phyloP scores from a whole-genome alignment of 192 early-diverging fungal species.

The Radiomyces spectabilis region DNA sequence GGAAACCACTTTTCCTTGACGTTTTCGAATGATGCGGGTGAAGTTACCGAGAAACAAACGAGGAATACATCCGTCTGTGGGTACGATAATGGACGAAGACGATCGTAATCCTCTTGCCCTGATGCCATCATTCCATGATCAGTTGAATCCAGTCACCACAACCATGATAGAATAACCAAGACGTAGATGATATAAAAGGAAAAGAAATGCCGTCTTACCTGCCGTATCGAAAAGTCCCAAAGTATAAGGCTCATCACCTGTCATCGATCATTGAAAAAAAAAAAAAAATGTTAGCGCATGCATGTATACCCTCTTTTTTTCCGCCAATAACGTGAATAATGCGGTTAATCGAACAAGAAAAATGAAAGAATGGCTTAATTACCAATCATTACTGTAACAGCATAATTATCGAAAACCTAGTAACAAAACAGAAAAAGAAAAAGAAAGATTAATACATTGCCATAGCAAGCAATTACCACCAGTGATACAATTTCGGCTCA shows the following conservation, averaged over 20 bases:
- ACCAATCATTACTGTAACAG: conserved; percentile 97
- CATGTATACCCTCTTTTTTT: no score
- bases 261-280: conserved; percentile 55
- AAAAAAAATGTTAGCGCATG: background rate
- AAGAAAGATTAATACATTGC: no score
- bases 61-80: conserved; percentile 95
- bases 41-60: conserved; percentile 89
- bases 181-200: no score
- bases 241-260: conserved; percentile 84
- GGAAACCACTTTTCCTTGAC: conserved; percentile 96
- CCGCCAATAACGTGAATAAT: no score
- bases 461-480: no score
- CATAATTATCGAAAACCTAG: conserved; percentile 95
- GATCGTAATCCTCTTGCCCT: conserved; percentile 95
- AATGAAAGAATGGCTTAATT: no score
- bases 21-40: conserved; percentile 91
- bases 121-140: background rate
- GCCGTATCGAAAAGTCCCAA: conserved; percentile 95
- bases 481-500: no score
- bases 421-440: background rate
- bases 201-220: conserved; percentile 48
- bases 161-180: no score
- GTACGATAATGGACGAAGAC: conserved; percentile 88
- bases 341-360: no score
- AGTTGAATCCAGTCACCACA: background rate